Percentiles rank a stretch among this genome's conserved stretches.
Conservation (phyloP, 176 grass and related monocot species). For the Hordeum marinum region DNA sequence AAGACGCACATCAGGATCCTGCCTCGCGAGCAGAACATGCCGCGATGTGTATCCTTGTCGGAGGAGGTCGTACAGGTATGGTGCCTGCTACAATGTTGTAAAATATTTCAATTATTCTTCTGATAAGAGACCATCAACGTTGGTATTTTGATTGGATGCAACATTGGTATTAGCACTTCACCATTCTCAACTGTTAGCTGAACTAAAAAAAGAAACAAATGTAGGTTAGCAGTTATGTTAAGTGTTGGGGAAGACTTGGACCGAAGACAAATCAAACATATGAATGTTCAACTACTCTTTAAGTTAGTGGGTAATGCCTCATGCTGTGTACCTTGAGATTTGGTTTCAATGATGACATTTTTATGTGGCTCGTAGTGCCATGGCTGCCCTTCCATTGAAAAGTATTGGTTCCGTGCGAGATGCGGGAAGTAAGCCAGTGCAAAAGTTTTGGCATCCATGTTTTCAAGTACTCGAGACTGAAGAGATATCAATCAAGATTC, state of each 20-base stretch:
- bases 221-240: neutral
- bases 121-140: neutral
- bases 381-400: neutral
- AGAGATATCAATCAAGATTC: neutral
- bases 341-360: neutral
- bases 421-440: neutral
- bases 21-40: slow-evolving; percentile 76
- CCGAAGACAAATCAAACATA: neutral
- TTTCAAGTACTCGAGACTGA: neutral
- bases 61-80: slow-evolving; percentile 97
- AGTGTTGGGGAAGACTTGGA: neutral
- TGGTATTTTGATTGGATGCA: neutral
- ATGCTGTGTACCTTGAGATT: neutral
- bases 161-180: neutral
- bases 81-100: neutral
- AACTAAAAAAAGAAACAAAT: neutral
- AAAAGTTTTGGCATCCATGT: neutral
- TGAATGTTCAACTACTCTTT: neutral
- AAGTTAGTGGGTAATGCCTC: neutral
- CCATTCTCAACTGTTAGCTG: neutral
- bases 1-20: slow-evolving; percentile 98
- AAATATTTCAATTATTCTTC: neutral
- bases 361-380: neutral
- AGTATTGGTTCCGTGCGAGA: neutral
- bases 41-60: slow-evolving; percentile 63